Evolutionary conservation across 371 early-diverging fungal species (phyloP).

Genomic region (Rhizomucor miehei): DNA sequence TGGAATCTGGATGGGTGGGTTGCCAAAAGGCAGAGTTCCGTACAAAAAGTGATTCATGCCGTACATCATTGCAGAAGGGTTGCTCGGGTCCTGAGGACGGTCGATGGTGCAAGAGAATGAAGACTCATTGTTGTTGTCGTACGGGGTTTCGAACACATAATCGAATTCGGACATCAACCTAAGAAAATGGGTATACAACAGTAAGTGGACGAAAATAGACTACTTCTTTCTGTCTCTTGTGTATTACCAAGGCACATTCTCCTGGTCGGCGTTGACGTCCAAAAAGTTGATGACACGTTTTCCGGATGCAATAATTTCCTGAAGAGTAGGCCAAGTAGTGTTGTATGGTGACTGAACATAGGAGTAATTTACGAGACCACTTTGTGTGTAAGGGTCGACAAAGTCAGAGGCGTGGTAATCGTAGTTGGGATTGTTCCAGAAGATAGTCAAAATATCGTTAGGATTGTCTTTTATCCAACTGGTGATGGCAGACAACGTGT

Average conservation of each 20-base stretch:
- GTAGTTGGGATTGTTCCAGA: conserved; percentile 62
- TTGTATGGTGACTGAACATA: conserved; percentile 40
- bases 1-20: conserved; percentile 40
- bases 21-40: conserved; percentile 29
- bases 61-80: conserved; percentile 46
- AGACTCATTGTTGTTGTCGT: conserved; percentile 35
- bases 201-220: conserved; percentile 1
- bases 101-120: conserved; percentile 49
- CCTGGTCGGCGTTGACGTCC: conserved; percentile 53
- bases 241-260: conserved; percentile 58
- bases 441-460: conserved; percentile 69
- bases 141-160: conserved; percentile 63
- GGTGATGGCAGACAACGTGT: conserved; percentile 47
- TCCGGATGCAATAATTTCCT: conserved; percentile 58
- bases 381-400: conserved; percentile 47
- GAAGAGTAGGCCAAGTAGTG: conserved; percentile 67
- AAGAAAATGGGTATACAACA: not conserved
- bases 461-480: conserved; percentile 59
- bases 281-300: conserved; percentile 67
- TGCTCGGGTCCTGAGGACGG: conserved; percentile 42
- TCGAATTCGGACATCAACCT: conserved; percentile 56
- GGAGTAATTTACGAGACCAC: conserved; percentile 57
- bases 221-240: not conserved
- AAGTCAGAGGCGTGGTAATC: conserved; percentile 49
- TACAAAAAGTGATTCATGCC: conserved; percentile 63